Evolutionary conservation across 2,329 filamentous ascomycete genomes (phyloP), one percentile per base, ranked within the genome.

Genomic region (Delphinella strobiligena): DNA sequence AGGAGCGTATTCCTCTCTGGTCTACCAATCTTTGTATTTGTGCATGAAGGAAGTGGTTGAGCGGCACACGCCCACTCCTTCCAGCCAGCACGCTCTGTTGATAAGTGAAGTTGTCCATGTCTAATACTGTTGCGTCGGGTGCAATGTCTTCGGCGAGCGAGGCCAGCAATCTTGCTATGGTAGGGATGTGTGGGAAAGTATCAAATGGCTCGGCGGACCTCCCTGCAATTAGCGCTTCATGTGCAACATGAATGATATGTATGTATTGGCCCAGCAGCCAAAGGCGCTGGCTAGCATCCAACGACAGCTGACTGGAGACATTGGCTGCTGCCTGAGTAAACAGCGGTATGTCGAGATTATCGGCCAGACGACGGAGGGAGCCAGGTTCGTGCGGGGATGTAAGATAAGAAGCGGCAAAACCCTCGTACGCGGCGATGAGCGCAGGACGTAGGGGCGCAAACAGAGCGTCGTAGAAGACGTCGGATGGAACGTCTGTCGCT

Each of bases 21-120:
- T 87, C 79, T 22, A 93, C 75, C 5, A 94, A 63, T 8, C 79
- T 82, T 12, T 72, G 60, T 2, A 94, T 63, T 49, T 86, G 75
- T 1, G 71, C 65, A 34, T 71, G 70, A 10, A 93, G 60, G 52
- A 86, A 69, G 7, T 45, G 49, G 37, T 66, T 66, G 3, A 55
- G 41, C 2, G 51, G 52, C 7, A 52, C 43, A 8, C 50, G 49
- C 11, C 44, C 46, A 12, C 48, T 19, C 14, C 55, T 49, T 19
- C 49, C 50, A 2, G 47, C 82, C 0, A 59, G 66, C 50, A 46
- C 71, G 60, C 12, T 77, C 50, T 46, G 38, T 31, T 59, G 54
- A n/a, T 59, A 51, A 49, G 58, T 16, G 37, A 47, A 22, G 43
- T 60, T 53, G 42, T 56, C 47, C 32, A 58, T 39, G 18, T 54